Base-by-base conservation (phyloP, 441 rosid species). In the Flueggea neowawraea region DNA sequence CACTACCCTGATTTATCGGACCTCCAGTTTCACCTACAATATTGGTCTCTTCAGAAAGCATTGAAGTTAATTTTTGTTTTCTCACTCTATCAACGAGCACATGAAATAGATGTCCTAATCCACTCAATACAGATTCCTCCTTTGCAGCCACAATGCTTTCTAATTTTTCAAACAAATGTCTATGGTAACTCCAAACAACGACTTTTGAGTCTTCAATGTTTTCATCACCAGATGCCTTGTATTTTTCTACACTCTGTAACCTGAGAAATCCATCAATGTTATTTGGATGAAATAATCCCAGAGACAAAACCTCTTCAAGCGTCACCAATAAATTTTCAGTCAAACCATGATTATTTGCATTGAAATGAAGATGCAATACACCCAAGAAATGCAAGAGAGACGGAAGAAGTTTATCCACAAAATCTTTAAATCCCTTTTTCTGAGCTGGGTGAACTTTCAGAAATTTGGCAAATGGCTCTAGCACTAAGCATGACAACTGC, bases 251-350 rank as follows among this genome's bases (percentile, higher is more conserved):
- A 74, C 80, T 76, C 6, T 64, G 76, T 72, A 91, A 80, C 72
- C 77, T 77, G 63, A 92, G 65, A 72, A 90, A 92, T 57, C 96
- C 99, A 77, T 90, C 96, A 55, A 90, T 67, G 57, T 95, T 97
- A 33, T 71, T 68, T 43, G 95, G 80, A 75, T 95, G 94, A 69
- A 90, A 92, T 68, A 92, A 55, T 61, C 90, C 98, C 31, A 81
- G 80, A 61, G 86, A 79, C 63, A 92, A 67, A 66, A 84, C 86
- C 58, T 87, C 94, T 77, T 83, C 81, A 55, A 81, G 75, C 73
- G 79, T 62, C 74, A 70, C 68, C 63, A 82, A 52, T 69, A 92
- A 77, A 32, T 68, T 75, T 69, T 62, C 67, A 16, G 66, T 61
- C 70, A 44, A 66, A 62, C 52, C 57, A 68, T 67, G 58, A 62